phyloP scores from a whole-genome alignment of 352 stramenopile genomes.

The Elongisporangium undulatum region DNA sequence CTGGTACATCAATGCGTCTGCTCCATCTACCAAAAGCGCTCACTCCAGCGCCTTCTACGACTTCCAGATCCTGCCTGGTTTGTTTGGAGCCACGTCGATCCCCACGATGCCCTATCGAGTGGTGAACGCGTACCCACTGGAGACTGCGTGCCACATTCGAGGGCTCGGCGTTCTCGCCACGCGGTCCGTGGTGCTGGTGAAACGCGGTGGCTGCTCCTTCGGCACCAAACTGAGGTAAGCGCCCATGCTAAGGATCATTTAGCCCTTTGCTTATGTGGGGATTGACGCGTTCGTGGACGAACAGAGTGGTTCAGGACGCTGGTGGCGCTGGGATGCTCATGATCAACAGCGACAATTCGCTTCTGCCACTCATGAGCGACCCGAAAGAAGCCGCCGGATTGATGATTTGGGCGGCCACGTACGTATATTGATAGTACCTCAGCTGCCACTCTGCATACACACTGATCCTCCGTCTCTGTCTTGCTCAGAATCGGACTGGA shows the following conservation, averaged over 20 bases:
- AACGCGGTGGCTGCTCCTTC: constrained; percentile 63
- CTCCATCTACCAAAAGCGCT: background rate
- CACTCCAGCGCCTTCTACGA: constrained; percentile 7
- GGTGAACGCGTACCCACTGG: constrained; percentile 58
- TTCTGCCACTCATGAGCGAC: constrained; percentile 62
- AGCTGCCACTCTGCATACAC: background rate
- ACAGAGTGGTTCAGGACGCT: constrained; percentile 42
- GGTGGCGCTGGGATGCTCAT: constrained; percentile 58
- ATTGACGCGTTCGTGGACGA: background rate
- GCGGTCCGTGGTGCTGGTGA: constrained; percentile 62
- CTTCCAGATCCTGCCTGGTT: constrained; percentile 44
- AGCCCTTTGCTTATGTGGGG: background rate
- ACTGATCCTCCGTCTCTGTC: constrained; percentile 12
- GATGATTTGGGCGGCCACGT: constrained; percentile 62
- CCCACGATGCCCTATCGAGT: constrained; percentile 41
- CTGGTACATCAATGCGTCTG: constrained; percentile 42
- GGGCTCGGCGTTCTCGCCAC: constrained; percentile 52
- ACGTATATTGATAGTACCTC: constrained; percentile 5
- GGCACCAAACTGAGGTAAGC: constrained; percentile 52
- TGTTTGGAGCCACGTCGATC: constrained; percentile 46
- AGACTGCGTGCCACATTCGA: constrained; percentile 65
- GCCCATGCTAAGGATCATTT: no score
- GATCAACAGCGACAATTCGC: constrained; percentile 57
- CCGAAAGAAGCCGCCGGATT: constrained; percentile 43
- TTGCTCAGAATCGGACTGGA: constrained; percentile 33